These are phyloP conservation scores for Marchantia paleacea DNA, from an alignment of 225 moss, liverwort and hornwort genomes.

Conservation along the genomic window DNA sequence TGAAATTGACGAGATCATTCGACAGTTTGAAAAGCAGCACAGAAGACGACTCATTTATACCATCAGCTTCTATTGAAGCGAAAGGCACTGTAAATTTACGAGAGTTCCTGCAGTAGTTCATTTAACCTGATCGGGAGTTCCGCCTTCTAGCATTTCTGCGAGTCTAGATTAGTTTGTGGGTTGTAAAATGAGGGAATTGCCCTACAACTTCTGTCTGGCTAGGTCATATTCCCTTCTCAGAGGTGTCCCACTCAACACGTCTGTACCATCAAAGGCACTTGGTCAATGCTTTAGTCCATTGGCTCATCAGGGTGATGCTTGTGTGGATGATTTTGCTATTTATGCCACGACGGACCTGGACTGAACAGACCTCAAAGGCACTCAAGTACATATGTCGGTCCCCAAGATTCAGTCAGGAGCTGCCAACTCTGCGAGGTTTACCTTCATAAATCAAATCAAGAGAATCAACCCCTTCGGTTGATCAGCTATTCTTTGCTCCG, in stretches of 20 bases:
- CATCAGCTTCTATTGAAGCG: constrained; percentile 84
- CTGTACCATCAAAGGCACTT: constrained; percentile 2
- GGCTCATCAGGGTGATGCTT: background rate
- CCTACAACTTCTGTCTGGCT: background rate
- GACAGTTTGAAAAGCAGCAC: constrained; percentile 87
- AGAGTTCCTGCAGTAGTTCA: background rate
- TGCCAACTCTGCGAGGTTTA: background rate
- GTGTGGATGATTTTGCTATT: background rate
- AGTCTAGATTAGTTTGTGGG: background rate
- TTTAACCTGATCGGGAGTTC: background rate
- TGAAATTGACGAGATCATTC: constrained; percentile 84
- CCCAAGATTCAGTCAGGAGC: background rate
- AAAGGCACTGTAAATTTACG: constrained; percentile 8
- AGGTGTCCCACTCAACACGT: background rate
- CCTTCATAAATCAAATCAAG: background rate
- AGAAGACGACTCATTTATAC: constrained; percentile 86
- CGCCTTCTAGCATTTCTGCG: background rate
- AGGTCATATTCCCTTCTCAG: background rate
- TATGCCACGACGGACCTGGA: background rate
- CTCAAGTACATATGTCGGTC: background rate
- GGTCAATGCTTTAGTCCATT: background rate
- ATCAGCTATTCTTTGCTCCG: background rate
- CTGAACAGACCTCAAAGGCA: background rate
- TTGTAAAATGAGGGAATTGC: constrained; percentile 1
- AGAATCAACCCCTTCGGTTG: background rate